Evolutionary conservation across 2,329 filamentous ascomycete species (phyloP), one percentile per base, ranked within the genome.

Genomic region (Orbilia brochopaga): DNA sequence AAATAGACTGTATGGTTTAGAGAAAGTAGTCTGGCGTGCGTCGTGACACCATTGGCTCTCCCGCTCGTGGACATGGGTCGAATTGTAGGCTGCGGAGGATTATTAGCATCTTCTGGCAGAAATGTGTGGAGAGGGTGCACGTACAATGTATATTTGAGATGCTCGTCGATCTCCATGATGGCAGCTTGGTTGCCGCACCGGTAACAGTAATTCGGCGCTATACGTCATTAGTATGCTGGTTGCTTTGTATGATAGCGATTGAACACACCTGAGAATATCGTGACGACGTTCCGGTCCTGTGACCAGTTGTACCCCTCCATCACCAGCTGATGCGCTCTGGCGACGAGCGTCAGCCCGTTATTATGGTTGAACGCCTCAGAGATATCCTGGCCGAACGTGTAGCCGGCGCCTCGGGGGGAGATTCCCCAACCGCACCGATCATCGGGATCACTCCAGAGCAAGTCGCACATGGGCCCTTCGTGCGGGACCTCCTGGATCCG

Each of bases 271-370:
- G 92, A 97, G 83, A 99, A 99, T 78, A 99, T 97, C 40, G 94
- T 99, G 73, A 99, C 94, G 57, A 99, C 94, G 77, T 99, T 97
- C 75, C 93, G 85, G 79, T 97, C 94, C 81, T 97, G 94, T 75
- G 92, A 97, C 94, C 94, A 99, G 80, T 97, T 99, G 82, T 97
- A 99, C 54, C 94, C 94, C 81, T 99, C 94, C 93, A 97, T 99
- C 73, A 99, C 94, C 80, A 99, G 83, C 83, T 99, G 94, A 84
- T 99, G 94, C 63, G 94, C 94, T 81, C 94, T 86, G 72, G 94
- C 94, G 79, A 99, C 95, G 74, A 97, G 84, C 61, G 93, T 97
- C 81, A 99, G 83, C 65, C 92, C 93, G 78, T 99, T 99, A 85
- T 97, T 97, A 80, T 97, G 93, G 81, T 97, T 97, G 83, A 99